Conservation (phyloP, 169 alveolate genomes). For the Eimeria brunetti region DNA sequence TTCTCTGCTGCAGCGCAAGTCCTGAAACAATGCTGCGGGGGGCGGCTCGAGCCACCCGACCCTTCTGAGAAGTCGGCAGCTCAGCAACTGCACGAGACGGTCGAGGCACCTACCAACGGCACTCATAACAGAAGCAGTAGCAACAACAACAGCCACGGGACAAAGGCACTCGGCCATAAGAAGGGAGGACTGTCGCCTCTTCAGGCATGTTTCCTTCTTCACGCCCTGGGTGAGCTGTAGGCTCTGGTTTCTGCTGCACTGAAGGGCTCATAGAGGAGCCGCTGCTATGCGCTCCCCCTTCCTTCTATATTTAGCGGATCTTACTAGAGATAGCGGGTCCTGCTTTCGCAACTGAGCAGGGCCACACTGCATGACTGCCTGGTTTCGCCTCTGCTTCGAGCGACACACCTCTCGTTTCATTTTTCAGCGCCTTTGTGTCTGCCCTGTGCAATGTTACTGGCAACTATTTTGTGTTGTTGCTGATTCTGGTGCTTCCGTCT, state of each 20-base stretch:
- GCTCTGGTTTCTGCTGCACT: not conserved
- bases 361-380: not conserved
- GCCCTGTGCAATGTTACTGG: not conserved
- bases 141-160: not conserved
- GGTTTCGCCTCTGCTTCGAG: not conserved
- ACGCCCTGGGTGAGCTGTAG: slow-evolving; percentile 29
- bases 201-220: slow-evolving; percentile 16
- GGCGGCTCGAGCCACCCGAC: not conserved
- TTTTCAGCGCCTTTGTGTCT: not conserved
- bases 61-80: not conserved
- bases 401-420: not conserved
- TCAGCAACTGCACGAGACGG: not conserved
- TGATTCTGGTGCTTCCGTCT: not conserved
- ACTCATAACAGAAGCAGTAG: not conserved
- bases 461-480: not conserved
- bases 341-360: not conserved
- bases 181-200: not conserved
- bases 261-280: not conserved
- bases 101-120: not conserved
- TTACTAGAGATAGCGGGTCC: not conserved
- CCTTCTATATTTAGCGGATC: not conserved
- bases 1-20: slow-evolving; percentile 39
- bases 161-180: not conserved
- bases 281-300: not conserved
- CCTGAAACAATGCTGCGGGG: slow-evolving; percentile 13